Percentiles rank a stretch among this genome's conserved stretches.
Evolutionary conservation across 2,329 filamentous ascomycete species (phyloP).

Genomic region (Harringtonia aguacate): DNA sequence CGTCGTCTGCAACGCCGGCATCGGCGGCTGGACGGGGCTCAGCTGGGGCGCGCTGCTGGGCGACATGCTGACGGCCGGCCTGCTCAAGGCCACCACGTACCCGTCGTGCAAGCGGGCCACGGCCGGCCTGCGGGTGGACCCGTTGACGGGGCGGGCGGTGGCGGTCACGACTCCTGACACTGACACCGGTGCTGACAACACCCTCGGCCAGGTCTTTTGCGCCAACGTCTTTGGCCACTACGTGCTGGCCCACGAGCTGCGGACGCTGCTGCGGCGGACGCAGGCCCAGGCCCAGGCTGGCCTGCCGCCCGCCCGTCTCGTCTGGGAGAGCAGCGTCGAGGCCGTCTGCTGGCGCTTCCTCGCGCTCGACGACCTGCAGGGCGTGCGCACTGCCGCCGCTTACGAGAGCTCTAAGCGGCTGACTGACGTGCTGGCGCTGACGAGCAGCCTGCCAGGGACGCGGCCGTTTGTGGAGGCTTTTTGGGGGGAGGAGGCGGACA

Average conservation of each 20-base stretch:
- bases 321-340: slow-evolving; percentile 84
- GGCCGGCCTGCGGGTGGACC: slow-evolving; percentile 31
- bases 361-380: slow-evolving; percentile 64
- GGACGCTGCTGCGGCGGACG: slow-evolving; percentile 55
- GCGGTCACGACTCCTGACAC: not conserved
- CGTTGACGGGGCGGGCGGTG: slow-evolving; percentile 26
- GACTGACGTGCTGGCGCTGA: slow-evolving; percentile 74
- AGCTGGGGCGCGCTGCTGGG: slow-evolving; percentile 52
- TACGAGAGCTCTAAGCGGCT: slow-evolving; percentile 87
- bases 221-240: slow-evolving; percentile 96
- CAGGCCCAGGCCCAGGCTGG: slow-evolving; percentile 16
- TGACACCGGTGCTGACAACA: slow-evolving; percentile 36
- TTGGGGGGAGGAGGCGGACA: slow-evolving; percentile 28
- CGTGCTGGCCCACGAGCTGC: slow-evolving; percentile 69
- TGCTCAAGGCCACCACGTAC: slow-evolving; percentile 61
- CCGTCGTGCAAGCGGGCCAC: slow-evolving; percentile 64
- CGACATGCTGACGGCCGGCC: slow-evolving; percentile 44
- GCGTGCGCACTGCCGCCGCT: slow-evolving; percentile 46
- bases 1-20: slow-evolving; percentile 77
- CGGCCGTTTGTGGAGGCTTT: slow-evolving; percentile 45
- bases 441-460: slow-evolving; percentile 55
- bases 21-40: slow-evolving; percentile 76
- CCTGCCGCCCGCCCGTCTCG: slow-evolving; percentile 49
- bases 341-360: slow-evolving; percentile 40
- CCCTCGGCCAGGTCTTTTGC: slow-evolving; percentile 73